These are phyloP conservation scores for Nothomitra cinnamomea DNA, from an alignment of 2,329 filamentous ascomycete species.

Conservation along the genomic window DNA sequence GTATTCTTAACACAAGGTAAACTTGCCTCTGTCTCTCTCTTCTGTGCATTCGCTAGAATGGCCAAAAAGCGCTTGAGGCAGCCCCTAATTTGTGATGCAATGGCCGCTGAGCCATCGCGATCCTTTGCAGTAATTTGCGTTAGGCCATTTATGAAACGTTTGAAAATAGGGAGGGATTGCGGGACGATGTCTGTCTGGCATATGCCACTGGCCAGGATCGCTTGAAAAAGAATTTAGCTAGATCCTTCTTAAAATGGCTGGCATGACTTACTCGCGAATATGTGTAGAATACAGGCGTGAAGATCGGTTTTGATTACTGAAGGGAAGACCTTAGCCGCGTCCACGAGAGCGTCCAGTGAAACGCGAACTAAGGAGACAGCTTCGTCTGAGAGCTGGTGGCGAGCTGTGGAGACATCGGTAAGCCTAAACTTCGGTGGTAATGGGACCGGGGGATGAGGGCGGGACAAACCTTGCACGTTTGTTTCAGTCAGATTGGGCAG, in stretches of 20 bases:
- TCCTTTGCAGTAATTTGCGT: slow-evolving; percentile 23
- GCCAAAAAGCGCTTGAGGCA: slow-evolving; percentile 59
- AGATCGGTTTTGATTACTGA: slow-evolving; percentile 92
- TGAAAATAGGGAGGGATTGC: slow-evolving; percentile 76
- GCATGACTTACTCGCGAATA: slow-evolving; percentile 48
- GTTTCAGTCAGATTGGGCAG: slow-evolving; percentile 62
- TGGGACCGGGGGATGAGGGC: too few relatives aligned
- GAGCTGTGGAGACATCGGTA: slow-evolving; percentile 33
- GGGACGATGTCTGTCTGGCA: slow-evolving; percentile 85
- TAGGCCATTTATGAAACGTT: slow-evolving; percentile 72
- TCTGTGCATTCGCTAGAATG: slow-evolving; percentile 61
- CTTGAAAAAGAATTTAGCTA: not conserved
- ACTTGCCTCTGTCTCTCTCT: slow-evolving; percentile 57
- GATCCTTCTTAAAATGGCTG: not conserved
- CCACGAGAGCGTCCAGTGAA: slow-evolving; percentile 73
- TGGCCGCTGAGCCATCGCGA: slow-evolving; percentile 7
- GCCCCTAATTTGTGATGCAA: slow-evolving; percentile 14
- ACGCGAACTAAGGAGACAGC: slow-evolving; percentile 63
- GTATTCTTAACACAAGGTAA: slow-evolving; percentile 86
- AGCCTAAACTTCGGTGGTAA: slow-evolving; percentile 14
- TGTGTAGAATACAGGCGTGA: slow-evolving; percentile 91
- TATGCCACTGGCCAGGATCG: slow-evolving; percentile 69
- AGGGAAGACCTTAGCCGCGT: slow-evolving; percentile 90
- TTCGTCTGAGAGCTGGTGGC: slow-evolving; percentile 74
- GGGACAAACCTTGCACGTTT: slow-evolving; percentile 18